These are phyloP conservation scores for Pythium chondricola DNA, from an alignment of 352 stramenopile genomes.

Conservation along the genomic window DNA sequence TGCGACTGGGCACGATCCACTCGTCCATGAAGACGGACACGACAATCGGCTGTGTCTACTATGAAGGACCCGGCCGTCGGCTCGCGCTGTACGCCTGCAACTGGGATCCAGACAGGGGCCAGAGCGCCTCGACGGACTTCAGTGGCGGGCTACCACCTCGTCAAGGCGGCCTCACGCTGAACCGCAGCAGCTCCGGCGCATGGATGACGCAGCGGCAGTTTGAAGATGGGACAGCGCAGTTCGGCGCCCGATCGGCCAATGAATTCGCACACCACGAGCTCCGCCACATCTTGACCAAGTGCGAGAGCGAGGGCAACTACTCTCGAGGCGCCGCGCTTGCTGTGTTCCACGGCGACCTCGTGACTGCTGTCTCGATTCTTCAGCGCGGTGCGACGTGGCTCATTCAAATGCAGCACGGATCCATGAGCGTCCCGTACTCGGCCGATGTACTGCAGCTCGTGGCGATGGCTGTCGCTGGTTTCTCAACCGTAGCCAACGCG, in stretches of 20 bases:
- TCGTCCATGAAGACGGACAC: slow-evolving; percentile 57
- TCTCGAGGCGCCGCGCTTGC: slow-evolving; percentile 61
- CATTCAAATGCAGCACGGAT: slow-evolving; percentile 47
- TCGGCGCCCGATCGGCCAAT: slow-evolving; percentile 41
- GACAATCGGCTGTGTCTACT: slow-evolving; percentile 63
- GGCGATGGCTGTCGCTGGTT: slow-evolving; percentile 82
- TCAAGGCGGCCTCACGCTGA: slow-evolving; percentile 21
- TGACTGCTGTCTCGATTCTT: slow-evolving; percentile 54
- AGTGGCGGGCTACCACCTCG: slow-evolving; percentile 3
- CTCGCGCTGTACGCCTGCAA: slow-evolving; percentile 72
- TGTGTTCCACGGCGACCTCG: slow-evolving; percentile 81
- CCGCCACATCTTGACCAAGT: slow-evolving; percentile 49
- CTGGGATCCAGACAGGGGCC: slow-evolving; percentile 74
- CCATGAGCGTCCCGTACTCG: slow-evolving; percentile 30
- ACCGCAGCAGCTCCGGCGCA: slow-evolving; percentile 58
- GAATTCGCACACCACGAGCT: slow-evolving; percentile 53
- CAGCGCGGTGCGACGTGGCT: slow-evolving; percentile 65
- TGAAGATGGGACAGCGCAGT: slow-evolving; percentile 35
- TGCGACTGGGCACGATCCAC: slow-evolving; percentile 18
- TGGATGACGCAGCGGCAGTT: slow-evolving; percentile 58
- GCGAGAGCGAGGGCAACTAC: slow-evolving; percentile 58
- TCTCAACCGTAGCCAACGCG: slow-evolving; percentile 36
- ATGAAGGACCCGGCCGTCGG: slow-evolving; percentile 63
- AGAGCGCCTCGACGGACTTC: slow-evolving; percentile 8
- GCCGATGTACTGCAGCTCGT: slow-evolving; percentile 83